A percentile compares a stretch with the other conserved stretches of the same genome.
These are phyloP conservation scores for Apophysomyces elegans DNA, from an alignment of 371 early-diverging fungal genomes.

Conservation along the genomic window DNA sequence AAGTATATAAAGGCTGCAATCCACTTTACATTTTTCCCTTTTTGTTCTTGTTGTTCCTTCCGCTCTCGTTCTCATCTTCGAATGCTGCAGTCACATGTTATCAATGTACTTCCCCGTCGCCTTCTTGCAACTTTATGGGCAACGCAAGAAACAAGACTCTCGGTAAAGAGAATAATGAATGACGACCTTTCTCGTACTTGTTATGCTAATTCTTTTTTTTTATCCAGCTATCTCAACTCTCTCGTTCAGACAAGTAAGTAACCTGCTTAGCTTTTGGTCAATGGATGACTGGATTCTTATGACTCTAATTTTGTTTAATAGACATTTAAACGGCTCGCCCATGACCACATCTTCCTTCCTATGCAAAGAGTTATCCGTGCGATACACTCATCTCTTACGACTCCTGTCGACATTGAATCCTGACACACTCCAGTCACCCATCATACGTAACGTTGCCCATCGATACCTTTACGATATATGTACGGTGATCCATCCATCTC, in stretches of 20 bases:
- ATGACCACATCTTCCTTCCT: constrained; percentile 58
- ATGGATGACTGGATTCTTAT: neutral
- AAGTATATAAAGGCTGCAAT: constrained; percentile 1
- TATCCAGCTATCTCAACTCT: neutral
- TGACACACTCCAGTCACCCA: constrained; percentile 27
- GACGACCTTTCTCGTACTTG: neutral
- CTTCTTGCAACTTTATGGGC: constrained; percentile 45
- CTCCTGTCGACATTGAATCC: constrained; percentile 40
- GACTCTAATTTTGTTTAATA: neutral
- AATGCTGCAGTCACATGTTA: constrained; percentile 50
- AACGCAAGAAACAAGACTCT: constrained; percentile 42
- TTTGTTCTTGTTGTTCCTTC: neutral
- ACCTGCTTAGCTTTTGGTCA: neutral
- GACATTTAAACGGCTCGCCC: neutral
- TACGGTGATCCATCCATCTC: constrained; percentile 36
- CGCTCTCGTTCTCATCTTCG: neutral
- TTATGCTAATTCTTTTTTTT: neutral
- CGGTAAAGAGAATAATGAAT: constrained; percentile 27
- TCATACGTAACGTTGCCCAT: constrained; percentile 36
- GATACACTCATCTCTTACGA: constrained; percentile 64
- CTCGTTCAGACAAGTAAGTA: neutral
- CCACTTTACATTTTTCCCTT: neutral
- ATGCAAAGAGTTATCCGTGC: constrained; percentile 66
- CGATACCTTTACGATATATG: constrained; percentile 38
- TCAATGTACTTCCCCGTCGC: constrained; percentile 45